phyloP scores from a whole-genome alignment of 192 early-diverging fungal genomes.

The Backusella macrospora region DNA sequence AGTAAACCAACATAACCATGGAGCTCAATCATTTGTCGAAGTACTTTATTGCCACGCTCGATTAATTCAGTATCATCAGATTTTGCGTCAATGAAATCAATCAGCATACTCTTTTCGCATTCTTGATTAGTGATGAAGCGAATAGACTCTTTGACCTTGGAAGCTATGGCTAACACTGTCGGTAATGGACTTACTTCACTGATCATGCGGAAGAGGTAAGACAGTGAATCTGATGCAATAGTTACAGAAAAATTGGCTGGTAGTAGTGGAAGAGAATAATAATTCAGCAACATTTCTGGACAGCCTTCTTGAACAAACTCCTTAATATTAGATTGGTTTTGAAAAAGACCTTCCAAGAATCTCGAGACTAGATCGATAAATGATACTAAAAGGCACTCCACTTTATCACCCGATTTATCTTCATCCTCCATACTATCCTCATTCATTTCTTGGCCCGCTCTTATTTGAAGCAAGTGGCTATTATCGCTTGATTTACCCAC shows the following conservation, averaged over 20 bases:
- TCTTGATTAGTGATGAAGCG: constrained; percentile 42
- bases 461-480: constrained; percentile 46
- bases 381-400: constrained; percentile 54
- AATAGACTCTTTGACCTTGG: constrained; percentile 53
- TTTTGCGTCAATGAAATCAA: constrained; percentile 54
- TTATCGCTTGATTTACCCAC: constrained; percentile 37
- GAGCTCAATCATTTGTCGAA: constrained; percentile 61
- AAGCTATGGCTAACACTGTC: constrained; percentile 57
- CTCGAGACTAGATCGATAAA: constrained; percentile 69
- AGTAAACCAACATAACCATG: constrained; percentile 65
- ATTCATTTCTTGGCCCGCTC: constrained; percentile 10
- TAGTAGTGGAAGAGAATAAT: constrained; percentile 65
- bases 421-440: background rate
- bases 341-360: constrained; percentile 88
- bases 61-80: constrained; percentile 41
- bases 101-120: constrained; percentile 43
- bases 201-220: constrained; percentile 70
- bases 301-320: constrained; percentile 75
- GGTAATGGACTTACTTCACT: constrained; percentile 64
- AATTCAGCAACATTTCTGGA: constrained; percentile 61
- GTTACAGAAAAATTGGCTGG: constrained; percentile 76
- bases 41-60: constrained; percentile 50
- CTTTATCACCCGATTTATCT: constrained; percentile 51
- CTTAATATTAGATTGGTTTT: constrained; percentile 70
- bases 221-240: constrained; percentile 65